These are phyloP conservation scores for Aspergillus oerlinghausenensis DNA, from an alignment of 2,329 filamentous ascomycete genomes.

Conservation along the genomic window DNA sequence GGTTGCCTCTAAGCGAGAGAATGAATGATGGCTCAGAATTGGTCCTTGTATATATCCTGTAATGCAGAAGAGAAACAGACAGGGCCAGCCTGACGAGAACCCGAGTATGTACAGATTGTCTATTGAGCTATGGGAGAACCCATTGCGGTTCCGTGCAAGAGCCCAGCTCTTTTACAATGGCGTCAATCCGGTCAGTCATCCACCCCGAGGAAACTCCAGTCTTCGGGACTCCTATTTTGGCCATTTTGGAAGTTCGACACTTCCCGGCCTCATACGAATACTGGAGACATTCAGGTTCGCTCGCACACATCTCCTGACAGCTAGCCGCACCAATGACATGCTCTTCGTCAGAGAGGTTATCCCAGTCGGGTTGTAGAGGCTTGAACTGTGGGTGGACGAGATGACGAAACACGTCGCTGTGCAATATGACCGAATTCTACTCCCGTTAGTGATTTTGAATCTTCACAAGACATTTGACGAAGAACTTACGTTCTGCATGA, in stretches of 20 bases:
- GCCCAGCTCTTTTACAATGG: background rate
- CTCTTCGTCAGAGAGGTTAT: slow-evolving; percentile 16
- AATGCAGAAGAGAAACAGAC: background rate
- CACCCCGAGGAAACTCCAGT: slow-evolving; percentile 4
- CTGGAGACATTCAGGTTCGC: slow-evolving; percentile 4
- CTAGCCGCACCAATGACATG: background rate
- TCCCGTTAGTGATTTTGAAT: background rate
- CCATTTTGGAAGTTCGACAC: slow-evolving; percentile 1
- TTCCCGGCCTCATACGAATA: slow-evolving; percentile 1
- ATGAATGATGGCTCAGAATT: background rate
- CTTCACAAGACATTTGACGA: background rate
- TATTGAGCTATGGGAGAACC: background rate
- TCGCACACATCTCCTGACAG: slow-evolving; percentile 2
- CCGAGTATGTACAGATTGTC: background rate
- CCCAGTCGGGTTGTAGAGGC: slow-evolving; percentile 18
- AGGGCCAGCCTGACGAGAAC: background rate
- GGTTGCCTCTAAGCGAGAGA: background rate
- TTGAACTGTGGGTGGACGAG: slow-evolving; percentile 13
- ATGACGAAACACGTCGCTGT: slow-evolving; percentile 25
- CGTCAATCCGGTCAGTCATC: slow-evolving; percentile 2
- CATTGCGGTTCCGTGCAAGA: background rate
- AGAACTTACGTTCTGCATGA: slow-evolving; percentile 56
- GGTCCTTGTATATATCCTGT: background rate
- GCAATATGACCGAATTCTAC: slow-evolving; percentile 21
- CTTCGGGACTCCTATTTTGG: background rate